Evolutionary conservation across 108 stramenopile species (phyloP), one percentile per base, ranked within the genome.

Genomic region (Pseudonitzschia multiseries): DNA sequence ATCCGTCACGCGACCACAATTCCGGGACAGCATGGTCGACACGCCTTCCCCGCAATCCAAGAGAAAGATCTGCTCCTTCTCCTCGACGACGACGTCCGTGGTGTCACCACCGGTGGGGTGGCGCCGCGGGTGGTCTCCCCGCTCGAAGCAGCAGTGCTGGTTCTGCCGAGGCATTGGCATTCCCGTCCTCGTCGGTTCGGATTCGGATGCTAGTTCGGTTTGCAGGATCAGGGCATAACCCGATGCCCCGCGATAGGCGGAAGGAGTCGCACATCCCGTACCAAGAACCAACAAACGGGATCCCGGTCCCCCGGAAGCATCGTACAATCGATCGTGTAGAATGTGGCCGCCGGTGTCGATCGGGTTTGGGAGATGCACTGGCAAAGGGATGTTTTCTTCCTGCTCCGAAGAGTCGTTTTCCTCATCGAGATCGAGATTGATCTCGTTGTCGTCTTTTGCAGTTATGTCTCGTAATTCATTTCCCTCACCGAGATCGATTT

Each of bases 221-320:
- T n/a, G 87, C 44, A 91, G 53, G 14, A 88, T 40, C 24, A 94
- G 56, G 21, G 79, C 90, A 67, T 91, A 86, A 5, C 87, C 87
- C 32, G 90, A 88, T 4, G 88, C 78, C 6, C 90, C 89, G 63
- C 93, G 82, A 36, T 80, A 64, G 22, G 93, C 82, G 28, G 90
- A 87, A 21, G 93, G 93, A n/a, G 93, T 80, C 13, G 93, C 93
- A 72, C 89, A 94, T n/a, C 93, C 93, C 15, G 93, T 94, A 17
- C 93, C 93, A 42, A 94, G 71, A 32, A 94, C 81, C 2, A 90
- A 62, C 22, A 94, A 65, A 50, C 85, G 80, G 24, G 87, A 81
- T 40, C 42, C 32, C 43, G 52, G 21, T 8, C 28, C 17, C 33
- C 69, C 36, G 51, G 70, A 60, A 26, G 48, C 41, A 14, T 75